Evolutionary conservation across 148 eudicot genomes (phyloP), one percentile per base, ranked within the genome.

Genomic region (Rhododendron kiyosumense): DNA sequence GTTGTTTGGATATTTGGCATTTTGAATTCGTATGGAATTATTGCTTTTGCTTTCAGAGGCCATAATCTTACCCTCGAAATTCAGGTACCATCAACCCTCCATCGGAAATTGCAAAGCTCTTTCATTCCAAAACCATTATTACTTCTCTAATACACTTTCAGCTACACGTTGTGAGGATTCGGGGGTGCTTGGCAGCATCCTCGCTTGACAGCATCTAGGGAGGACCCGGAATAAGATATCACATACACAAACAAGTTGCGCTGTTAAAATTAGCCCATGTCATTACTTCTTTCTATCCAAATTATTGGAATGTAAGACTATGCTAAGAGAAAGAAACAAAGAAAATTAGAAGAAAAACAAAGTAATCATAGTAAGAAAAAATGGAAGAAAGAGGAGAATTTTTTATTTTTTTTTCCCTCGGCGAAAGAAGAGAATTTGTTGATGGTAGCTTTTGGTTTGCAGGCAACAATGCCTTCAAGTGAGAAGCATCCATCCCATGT

Each of bases 391-490:
- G 17, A 52, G 57, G 52, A 49, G 12, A 26, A 3, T n/a, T 15
- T 12, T 13, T 43, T 34, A 32, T 32, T 32, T 0, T 34, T 34
- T 0, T 43, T 43, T 43, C 3, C 3, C 46, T 43, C 46, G 6
- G 46, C 7, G 0, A 43, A 43, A 43, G 69, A 22, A 9, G 8
- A 24, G 73, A n/a, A 11, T 17, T 13, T 30, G 2, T 14, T 71
- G 76, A 71, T 4, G 0, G 26, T 75, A 36, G n/a, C 28, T 48
- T 26, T 82, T 59, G 34, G n/a, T 85, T 26, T 77, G 86, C 86
- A 85, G 86, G 81, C 86, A 26, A 85, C 86, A 59, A 85, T 85
- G 86, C 86, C 86, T 77, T 85, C 86, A 85, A 85, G 86, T 85
- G 82, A 85, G 78, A 78, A 85, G 57, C 34, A 77, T 10, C 86